Conservation (phyloP, 306 rosid genomes). For the Lablab purpureus region DNA sequence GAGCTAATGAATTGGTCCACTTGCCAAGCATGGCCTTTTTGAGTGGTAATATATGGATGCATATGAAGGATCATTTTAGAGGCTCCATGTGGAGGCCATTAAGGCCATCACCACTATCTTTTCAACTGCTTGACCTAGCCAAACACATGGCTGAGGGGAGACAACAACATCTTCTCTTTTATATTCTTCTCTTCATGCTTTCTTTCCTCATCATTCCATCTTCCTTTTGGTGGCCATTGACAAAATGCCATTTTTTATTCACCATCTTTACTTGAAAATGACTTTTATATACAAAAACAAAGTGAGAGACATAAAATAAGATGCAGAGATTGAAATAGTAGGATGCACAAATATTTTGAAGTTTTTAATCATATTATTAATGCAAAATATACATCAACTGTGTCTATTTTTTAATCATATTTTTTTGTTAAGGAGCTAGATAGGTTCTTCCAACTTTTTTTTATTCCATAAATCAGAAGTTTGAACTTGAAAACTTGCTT, state of each 20-base stretch:
- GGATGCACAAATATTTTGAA: too few relatives aligned
- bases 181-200: neutral
- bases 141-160: slow-evolving; percentile 8
- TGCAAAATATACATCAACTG: too few relatives aligned
- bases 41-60: slow-evolving; percentile 27
- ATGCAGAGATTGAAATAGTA: too few relatives aligned
- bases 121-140: slow-evolving; percentile 48
- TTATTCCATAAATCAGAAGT: too few relatives aligned
- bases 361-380: too few relatives aligned
- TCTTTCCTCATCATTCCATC: neutral
- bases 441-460: too few relatives aligned
- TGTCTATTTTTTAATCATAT: too few relatives aligned
- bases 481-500: too few relatives aligned
- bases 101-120: slow-evolving; percentile 47
- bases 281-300: neutral
- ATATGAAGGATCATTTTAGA: slow-evolving; percentile 38
- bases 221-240: neutral
- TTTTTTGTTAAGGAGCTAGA: too few relatives aligned
- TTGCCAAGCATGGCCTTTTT: slow-evolving; percentile 13
- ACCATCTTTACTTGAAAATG: neutral
- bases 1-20: slow-evolving; percentile 36
- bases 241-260: neutral
- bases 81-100: slow-evolving; percentile 76
- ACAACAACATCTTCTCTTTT: slow-evolving; percentile 37
- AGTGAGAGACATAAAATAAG: too few relatives aligned